A percentile compares a stretch with the other conserved stretches of the same genome.
Conservation (phyloP, 2,329 filamentous ascomycete genomes). For the Arthroderma sp. region DNA sequence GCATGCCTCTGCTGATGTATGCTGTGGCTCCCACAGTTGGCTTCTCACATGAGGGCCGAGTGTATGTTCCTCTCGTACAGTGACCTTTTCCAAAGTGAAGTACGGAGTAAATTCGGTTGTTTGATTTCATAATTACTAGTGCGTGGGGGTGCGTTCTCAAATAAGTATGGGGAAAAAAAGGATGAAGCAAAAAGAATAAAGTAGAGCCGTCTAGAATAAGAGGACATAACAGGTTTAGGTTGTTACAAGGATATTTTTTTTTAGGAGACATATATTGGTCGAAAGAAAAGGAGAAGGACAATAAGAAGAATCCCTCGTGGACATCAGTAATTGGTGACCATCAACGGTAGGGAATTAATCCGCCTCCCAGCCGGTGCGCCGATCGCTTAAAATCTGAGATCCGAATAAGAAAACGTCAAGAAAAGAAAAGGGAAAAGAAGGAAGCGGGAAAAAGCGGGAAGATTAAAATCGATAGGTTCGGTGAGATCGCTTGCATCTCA, state of each 20-base stretch:
- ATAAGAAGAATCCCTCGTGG: not conserved
- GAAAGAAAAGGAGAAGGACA: not conserved
- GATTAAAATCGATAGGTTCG: slow-evolving; percentile 3
- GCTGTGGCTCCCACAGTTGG: too few species aligned
- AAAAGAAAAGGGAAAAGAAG: not conserved
- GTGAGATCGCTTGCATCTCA: slow-evolving; percentile 2
- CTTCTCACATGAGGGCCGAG: too few species aligned
- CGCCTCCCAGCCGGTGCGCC: not conserved
- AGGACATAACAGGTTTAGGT: not conserved
- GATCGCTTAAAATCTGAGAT: slow-evolving; percentile 1
- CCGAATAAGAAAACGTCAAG: not conserved
- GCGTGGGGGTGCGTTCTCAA: not conserved
- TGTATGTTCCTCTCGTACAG: too few species aligned
- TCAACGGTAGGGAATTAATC: not conserved
- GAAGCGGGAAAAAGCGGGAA: not conserved
- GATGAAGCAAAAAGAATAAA: not conserved
- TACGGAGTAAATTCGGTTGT: too few species aligned
- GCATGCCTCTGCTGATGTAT: too few species aligned
- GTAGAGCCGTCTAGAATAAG: not conserved
- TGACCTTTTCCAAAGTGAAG: too few species aligned
- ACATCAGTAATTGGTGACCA: not conserved
- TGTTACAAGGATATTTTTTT: not conserved
- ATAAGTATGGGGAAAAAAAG: not conserved
- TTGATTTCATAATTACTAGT: not conserved
- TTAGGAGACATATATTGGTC: not conserved